These are phyloP conservation scores for Beta macrorhiza DNA, from an alignment of 179 eudicot species.

Conservation along the genomic window DNA sequence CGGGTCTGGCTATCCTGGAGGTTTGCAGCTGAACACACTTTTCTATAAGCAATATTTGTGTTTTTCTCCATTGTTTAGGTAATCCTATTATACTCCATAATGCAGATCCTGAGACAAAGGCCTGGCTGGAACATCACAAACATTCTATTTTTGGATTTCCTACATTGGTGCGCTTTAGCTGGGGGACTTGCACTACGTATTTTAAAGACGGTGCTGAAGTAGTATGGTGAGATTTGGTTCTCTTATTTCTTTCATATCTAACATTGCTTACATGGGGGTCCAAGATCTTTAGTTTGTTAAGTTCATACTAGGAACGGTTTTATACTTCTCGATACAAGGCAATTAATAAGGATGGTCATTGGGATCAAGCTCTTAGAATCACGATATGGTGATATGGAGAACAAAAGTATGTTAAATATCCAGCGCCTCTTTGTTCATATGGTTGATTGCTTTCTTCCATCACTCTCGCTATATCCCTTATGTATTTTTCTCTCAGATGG, in stretches of 20 bases:
- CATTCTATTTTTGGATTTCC: slow-evolving; percentile 93
- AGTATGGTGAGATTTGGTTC: slow-evolving; percentile 54
- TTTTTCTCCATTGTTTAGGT: background rate
- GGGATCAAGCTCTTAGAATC: background rate
- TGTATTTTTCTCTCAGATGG: background rate
- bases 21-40: slow-evolving; percentile 34
- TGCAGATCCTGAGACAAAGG: slow-evolving; percentile 83
- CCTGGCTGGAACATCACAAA: slow-evolving; percentile 83
- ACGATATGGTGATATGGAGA: background rate
- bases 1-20: slow-evolving; percentile 98
- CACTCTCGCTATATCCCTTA: background rate
- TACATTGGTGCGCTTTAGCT: slow-evolving; percentile 84
- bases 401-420: background rate
- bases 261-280: background rate
- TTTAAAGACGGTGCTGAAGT: slow-evolving; percentile 68
- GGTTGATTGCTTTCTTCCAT: background rate
- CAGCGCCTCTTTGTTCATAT: background rate
- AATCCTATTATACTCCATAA: slow-evolving; percentile 18
- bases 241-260: background rate
- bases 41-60: background rate
- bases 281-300: background rate
- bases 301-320: background rate
- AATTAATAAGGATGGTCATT: background rate
- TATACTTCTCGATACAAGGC: background rate
- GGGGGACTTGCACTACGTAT: slow-evolving; percentile 88